Percentiles rank a stretch among this genome's conserved stretches.
Evolutionary conservation across 495 filamentous ascomycete genomes (phyloP).

Genomic region (Platismatia glauca): DNA sequence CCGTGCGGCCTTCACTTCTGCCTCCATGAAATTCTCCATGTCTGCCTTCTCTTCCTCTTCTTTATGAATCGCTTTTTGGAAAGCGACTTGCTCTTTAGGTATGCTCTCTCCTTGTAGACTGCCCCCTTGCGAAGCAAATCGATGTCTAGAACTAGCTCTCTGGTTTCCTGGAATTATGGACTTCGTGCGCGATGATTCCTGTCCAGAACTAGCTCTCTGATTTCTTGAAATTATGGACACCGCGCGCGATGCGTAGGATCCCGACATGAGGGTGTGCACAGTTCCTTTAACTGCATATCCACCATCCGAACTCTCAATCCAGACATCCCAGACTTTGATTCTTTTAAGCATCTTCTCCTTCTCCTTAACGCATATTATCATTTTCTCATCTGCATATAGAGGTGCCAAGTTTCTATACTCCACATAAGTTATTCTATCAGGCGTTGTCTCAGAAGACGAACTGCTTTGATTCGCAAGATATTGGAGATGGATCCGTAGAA

Average conservation of each 20-base stretch:
- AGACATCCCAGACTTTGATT: slow-evolving; percentile 44
- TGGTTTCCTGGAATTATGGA: neutral
- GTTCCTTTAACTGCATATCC: slow-evolving; percentile 54
- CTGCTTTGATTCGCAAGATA: slow-evolving; percentile 5
- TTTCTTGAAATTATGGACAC: neutral
- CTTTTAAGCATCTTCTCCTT: slow-evolving; percentile 13
- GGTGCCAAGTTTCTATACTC: slow-evolving; percentile 79
- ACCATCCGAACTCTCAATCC: slow-evolving; percentile 54
- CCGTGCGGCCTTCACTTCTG: neutral
- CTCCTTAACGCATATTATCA: slow-evolving; percentile 47
- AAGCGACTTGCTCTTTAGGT: neutral
- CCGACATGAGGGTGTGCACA: slow-evolving; percentile 29
- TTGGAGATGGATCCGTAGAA: slow-evolving; percentile 45
- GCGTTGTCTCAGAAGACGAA: neutral
- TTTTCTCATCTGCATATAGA: slow-evolving; percentile 60
- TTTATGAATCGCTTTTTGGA: neutral
- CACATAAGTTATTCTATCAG: slow-evolving; percentile 40
- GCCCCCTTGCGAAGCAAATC: neutral
- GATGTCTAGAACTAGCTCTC: neutral
- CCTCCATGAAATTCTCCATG: too few species aligned
- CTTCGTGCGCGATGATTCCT: neutral
- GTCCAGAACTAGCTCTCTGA: neutral
- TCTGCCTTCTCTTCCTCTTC: neutral
- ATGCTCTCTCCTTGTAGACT: neutral
- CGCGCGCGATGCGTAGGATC: too few species aligned